Percentiles rank a stretch among this genome's conserved stretches.
phyloP scores from a whole-genome alignment of 148 eudicot genomes.

The Chenopodium formosanum region DNA sequence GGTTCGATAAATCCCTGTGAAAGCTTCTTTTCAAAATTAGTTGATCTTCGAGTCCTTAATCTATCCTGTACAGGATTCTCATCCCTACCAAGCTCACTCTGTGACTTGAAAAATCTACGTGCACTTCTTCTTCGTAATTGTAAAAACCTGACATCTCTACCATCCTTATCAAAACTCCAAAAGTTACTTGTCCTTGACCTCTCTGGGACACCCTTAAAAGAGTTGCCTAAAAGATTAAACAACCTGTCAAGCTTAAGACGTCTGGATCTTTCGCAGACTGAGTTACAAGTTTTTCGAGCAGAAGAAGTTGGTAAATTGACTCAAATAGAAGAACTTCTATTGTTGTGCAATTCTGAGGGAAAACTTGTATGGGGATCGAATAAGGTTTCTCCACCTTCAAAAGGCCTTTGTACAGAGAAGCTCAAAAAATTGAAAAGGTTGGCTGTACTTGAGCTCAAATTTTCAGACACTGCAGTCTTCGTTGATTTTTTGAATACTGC shows the following conservation, averaged over 20 bases:
- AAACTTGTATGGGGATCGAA: slow-evolving; percentile 31
- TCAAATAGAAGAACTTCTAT: slow-evolving; percentile 29
- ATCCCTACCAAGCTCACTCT: slow-evolving; percentile 26
- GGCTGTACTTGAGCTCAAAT: slow-evolving; percentile 26
- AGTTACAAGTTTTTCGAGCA: slow-evolving; percentile 17
- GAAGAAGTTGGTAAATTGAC: slow-evolving; percentile 18
- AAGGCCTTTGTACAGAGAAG: slow-evolving; percentile 35
- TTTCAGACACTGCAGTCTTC: slow-evolving; percentile 26
- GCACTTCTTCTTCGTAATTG: slow-evolving; percentile 35
- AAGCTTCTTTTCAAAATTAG: slow-evolving; percentile 12
- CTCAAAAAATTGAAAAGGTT: slow-evolving; percentile 13
- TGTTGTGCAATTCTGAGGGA: slow-evolving; percentile 19
- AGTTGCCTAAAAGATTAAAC: slow-evolving; percentile 25
- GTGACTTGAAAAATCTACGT: slow-evolving; percentile 15
- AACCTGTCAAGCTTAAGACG: slow-evolving; percentile 28
- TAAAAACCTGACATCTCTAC: slow-evolving; percentile 17
- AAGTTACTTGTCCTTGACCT: slow-evolving; percentile 27
- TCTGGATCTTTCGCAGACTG: slow-evolving; percentile 30
- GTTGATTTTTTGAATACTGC: background rate
- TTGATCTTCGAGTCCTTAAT: slow-evolving; percentile 28
- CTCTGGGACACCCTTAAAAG: slow-evolving; percentile 21
- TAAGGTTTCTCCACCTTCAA: slow-evolving; percentile 13
- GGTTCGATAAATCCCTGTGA: no score
- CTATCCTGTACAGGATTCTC: slow-evolving; percentile 25
- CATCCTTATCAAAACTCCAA: slow-evolving; percentile 24